These are phyloP conservation scores for Coemansia sp. DNA, from an alignment of 192 early-diverging fungal species.

Conservation along the genomic window DNA sequence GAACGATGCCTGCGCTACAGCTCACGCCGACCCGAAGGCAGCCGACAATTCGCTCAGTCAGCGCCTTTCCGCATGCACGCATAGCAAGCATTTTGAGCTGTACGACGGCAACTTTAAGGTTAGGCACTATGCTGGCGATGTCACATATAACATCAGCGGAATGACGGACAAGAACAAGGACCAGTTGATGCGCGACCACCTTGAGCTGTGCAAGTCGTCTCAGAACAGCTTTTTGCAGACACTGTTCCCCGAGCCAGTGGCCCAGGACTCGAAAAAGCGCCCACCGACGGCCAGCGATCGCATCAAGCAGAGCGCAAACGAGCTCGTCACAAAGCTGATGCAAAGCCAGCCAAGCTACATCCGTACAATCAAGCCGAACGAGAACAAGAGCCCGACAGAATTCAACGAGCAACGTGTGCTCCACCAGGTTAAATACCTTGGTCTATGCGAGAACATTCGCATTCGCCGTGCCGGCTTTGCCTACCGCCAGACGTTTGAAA, in stretches of 20 bases:
- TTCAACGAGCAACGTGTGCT: slow-evolving; percentile 90
- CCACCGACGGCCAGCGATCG: slow-evolving; percentile 97
- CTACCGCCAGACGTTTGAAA: slow-evolving; percentile 92
- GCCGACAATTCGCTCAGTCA: slow-evolving; percentile 75
- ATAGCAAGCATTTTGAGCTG: slow-evolving; percentile 74
- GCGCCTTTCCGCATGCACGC: slow-evolving; percentile 62
- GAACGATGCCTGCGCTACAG: slow-evolving; percentile 97
- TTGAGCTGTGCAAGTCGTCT: slow-evolving; percentile 80
- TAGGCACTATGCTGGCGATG: slow-evolving; percentile 96
- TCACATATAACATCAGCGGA: slow-evolving; percentile 84
- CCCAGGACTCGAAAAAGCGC: slow-evolving; percentile 88
- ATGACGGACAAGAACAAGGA: slow-evolving; percentile 99
- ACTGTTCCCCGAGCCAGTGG: slow-evolving; percentile 91
- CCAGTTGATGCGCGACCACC: slow-evolving; percentile 87
- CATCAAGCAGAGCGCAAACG: slow-evolving; percentile 83
- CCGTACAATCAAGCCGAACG: slow-evolving; percentile 97
- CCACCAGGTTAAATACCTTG: slow-evolving; percentile 97
- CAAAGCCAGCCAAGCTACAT: slow-evolving; percentile 94
- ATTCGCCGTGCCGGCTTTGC: slow-evolving; percentile 97
- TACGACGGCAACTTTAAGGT: slow-evolving; percentile 74
- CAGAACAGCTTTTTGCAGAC: slow-evolving; percentile 70
- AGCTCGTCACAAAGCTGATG: slow-evolving; percentile 93
- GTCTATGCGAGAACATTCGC: slow-evolving; percentile 95
- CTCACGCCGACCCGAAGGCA: slow-evolving; percentile 85
- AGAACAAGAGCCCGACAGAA: slow-evolving; percentile 87